These are phyloP conservation scores for Trypanosoma lewisi DNA, from an alignment of 208 protist genomes.

Conservation along the genomic window DNA sequence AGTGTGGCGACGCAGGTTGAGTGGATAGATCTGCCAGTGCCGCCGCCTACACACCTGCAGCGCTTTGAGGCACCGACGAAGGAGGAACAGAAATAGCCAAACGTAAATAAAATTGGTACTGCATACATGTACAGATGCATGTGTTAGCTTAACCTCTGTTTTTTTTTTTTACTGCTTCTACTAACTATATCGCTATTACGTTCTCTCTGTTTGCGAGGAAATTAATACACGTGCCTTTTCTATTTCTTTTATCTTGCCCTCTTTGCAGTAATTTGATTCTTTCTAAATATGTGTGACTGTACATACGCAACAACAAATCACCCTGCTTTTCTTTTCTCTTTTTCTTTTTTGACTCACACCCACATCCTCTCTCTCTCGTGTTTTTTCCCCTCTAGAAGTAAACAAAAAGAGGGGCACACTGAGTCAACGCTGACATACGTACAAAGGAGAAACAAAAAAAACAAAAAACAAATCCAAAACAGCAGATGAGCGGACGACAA, in stretches of 20 bases:
- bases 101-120: not conserved
- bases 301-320: too few species aligned
- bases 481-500: constrained; percentile 13
- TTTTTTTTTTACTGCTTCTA: not conserved
- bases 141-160: not conserved
- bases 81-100: not conserved
- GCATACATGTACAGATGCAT: not conserved
- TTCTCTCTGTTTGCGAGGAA: too few species aligned
- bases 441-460: constrained; percentile 1
- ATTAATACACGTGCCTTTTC: not conserved
- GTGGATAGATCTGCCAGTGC: constrained; percentile 32
- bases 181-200: too few species aligned
- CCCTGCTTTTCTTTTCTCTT: too few species aligned
- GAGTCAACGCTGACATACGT: not conserved
- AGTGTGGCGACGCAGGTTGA: constrained; percentile 31
- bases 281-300: too few species aligned
- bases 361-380: constrained; percentile 1
- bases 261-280: too few species aligned
- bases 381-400: constrained; percentile 14
- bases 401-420: not conserved
- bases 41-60: constrained; percentile 21
- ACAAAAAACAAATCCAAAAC: not conserved
- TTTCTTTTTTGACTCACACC: not conserved
- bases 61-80: constrained; percentile 13
- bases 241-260: constrained; percentile 2